Base-by-base conservation (phyloP, 345 rosid species). In the Pugionium cornutum region DNA sequence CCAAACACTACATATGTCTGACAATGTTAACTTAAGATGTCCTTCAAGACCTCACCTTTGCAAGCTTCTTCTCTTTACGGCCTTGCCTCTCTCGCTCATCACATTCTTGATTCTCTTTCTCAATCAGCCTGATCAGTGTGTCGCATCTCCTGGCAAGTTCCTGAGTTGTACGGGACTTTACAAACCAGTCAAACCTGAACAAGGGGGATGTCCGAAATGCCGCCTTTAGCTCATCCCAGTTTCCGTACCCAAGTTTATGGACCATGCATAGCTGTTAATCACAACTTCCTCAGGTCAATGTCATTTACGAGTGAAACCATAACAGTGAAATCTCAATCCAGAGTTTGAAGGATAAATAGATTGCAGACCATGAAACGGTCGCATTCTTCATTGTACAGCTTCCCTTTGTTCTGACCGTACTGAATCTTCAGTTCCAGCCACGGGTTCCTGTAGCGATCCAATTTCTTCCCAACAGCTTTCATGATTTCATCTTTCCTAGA, bases 41-140 rank as follows among this genome's bases (percentile, higher is more conserved):
- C 4, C 11, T 59, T 44, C 18, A 4, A 37, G 37, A 31, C 50
- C 50, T 61, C 27, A 94, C 99, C 95, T 88, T 90, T 56, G 96
- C 95, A 74, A 86, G 90, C 78, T 94, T 94, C 86, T 94, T 94
- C 77, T 94, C 97, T 76, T 87, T 94, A 3, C 96, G 95, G 11
- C 96, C 99, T 70, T 87, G 97, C 64, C 99, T 83, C 79, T 94
- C 99, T 78, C 95, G 83, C 77, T 90, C 99, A 9, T 94, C 96
- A 59, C 76, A 82, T 76, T 94, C 97, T 76, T 90, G 97, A 75
- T 94, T 94, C 83, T 94, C 99, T 84, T 94, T 94, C 86, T 94
- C 97, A 51, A 94, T 96, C 81, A 94, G 75, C 58, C 95, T 83
- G 51, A 94, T 88, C 36, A 94, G 85, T 6, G 99, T 91, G 75